Conservation (phyloP, 257 asterid genomes). For the Solanum etuberosum region DNA sequence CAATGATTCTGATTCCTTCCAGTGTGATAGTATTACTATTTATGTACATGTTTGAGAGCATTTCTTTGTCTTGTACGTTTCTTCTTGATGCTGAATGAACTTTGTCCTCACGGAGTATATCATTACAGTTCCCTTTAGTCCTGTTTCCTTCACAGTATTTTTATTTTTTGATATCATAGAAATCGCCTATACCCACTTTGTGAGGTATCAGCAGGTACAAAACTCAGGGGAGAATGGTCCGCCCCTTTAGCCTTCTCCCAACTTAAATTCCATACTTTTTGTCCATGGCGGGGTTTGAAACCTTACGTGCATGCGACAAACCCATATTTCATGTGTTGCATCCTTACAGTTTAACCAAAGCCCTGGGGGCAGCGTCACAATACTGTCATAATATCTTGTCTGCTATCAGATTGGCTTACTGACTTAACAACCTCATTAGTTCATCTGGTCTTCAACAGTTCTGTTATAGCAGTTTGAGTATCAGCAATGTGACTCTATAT, state of each 20-base stretch:
- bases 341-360: not conserved
- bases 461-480: not conserved
- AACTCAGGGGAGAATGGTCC: not conserved
- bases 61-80: not conserved
- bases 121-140: not conserved
- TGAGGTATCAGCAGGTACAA: not conserved
- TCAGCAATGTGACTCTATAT: not conserved
- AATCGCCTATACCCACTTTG: not conserved
- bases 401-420: not conserved
- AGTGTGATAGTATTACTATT: not conserved
- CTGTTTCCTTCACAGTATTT: not conserved
- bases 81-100: not conserved
- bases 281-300: not conserved
- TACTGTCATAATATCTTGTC: not conserved
- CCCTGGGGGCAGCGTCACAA: not conserved
- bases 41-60: not conserved
- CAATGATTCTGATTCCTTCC: not conserved
- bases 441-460: not conserved
- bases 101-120: not conserved
- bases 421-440: not conserved
- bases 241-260: not conserved
- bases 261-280: not conserved
- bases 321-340: not conserved
- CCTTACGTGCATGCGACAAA: not conserved
- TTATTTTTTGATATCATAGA: not conserved